These are phyloP conservation scores for Linanthus parryae DNA, from an alignment of 148 eudicot genomes.

Conservation along the genomic window DNA sequence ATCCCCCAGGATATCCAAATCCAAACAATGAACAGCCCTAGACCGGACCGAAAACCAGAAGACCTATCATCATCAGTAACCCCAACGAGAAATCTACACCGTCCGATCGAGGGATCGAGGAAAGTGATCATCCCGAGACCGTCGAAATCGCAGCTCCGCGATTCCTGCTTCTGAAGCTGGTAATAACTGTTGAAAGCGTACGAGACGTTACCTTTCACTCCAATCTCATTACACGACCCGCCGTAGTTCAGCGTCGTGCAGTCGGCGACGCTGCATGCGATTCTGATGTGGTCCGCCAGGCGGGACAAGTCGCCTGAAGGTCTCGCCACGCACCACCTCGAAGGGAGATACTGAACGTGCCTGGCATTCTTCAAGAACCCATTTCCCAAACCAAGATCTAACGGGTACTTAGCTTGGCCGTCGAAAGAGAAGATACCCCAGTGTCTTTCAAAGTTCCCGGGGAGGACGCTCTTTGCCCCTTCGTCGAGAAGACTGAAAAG, in stretches of 20 bases:
- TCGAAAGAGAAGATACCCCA: slow-evolving; percentile 89
- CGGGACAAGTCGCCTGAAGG: slow-evolving; percentile 50
- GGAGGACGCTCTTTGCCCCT: slow-evolving; percentile 66
- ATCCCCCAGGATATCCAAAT: slow-evolving; percentile 21
- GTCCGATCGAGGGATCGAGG: slow-evolving; percentile 69
- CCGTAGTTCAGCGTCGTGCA: slow-evolving; percentile 70
- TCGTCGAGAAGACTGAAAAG: slow-evolving; percentile 74
- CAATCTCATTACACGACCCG: slow-evolving; percentile 71
- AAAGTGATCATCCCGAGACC: slow-evolving; percentile 81
- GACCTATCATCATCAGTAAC: slow-evolving; percentile 32
- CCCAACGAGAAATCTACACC: slow-evolving; percentile 77
- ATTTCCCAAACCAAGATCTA: slow-evolving; percentile 59
- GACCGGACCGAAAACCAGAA: slow-evolving; percentile 20
- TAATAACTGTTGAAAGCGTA: slow-evolving; percentile 86
- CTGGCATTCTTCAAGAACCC: slow-evolving; percentile 55
- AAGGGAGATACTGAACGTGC: slow-evolving; percentile 61
- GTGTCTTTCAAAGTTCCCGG: slow-evolving; percentile 85
- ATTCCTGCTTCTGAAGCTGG: slow-evolving; percentile 63
- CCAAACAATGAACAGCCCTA: slow-evolving; percentile 3
- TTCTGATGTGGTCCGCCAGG: slow-evolving; percentile 43
- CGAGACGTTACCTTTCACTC: slow-evolving; percentile 71
- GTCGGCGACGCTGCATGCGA: slow-evolving; percentile 71
- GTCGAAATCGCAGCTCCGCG: slow-evolving; percentile 71
- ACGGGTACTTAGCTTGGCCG: slow-evolving; percentile 71
- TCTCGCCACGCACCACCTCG: slow-evolving; percentile 80